Evolutionary conservation across 1,284 basidiomycete genomes (phyloP), one percentile per base, ranked within the genome.

Genomic region (Heliocybe sulcata): DNA sequence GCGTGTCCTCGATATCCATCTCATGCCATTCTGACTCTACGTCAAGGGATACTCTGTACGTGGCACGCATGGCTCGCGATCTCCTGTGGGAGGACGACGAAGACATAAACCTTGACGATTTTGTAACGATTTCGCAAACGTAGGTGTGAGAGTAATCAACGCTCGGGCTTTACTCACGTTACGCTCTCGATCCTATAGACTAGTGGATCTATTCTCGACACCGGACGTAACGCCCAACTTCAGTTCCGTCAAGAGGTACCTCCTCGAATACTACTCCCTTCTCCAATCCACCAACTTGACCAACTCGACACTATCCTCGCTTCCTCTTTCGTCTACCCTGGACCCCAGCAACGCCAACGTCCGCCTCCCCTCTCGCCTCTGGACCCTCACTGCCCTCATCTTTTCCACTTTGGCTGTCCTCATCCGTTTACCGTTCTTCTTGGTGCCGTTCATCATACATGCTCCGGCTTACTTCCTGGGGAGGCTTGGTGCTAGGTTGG

Each of bases 91-190:
- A 86, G 61, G 77, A 82, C 55, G 85, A 91, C 57, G 78, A 79
- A 56, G 78, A 81, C 42, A 82, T 97, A 54, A 77, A 84, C 50
- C 78, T 95, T 22, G 81, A 87, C 52, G 84, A 95, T 57, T 94
- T 89, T 65, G 85, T 92, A 19, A 69, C 76, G 12, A 79, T 95
- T 51, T 90, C 90, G n/a, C 94, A 98, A 68, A 94, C 92, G 92
- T 95, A 56, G n/a, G 60, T 59, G 58, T 22, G 14, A 52, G 56
- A 47, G 35, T 31, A 55, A 52, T 25, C 45, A 26, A 29, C 52
- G 31, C 19, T 27, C 50, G 20, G 26, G 42, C 12, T 23, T 11
- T 3, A 22, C 29, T 31, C 47, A 27, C 31, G 16, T 25, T 31
- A 55, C 56, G 65, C 31, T 64, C 57, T 56, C 38, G 54, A 52